Evolutionary conservation across 2,329 filamentous ascomycete species (phyloP), one percentile per base, ranked within the genome.

Genomic region (Alternaria infectoria): DNA sequence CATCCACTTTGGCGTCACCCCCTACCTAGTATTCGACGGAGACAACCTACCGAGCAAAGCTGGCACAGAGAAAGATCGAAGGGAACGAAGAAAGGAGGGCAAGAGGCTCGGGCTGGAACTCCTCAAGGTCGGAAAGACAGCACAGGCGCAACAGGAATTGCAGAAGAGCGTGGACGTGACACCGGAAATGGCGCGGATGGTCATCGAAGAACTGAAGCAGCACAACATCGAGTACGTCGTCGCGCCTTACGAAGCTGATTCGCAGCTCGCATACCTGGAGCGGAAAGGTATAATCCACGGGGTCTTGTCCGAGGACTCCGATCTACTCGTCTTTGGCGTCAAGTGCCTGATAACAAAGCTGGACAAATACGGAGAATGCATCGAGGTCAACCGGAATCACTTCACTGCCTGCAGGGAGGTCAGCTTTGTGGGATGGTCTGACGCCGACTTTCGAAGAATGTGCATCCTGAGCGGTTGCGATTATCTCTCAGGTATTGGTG

Each of bases 101-200:
- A 93, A 88, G 77, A 88, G 87, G 75, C 79, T 88, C 3, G 96
- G 94, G 1, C 81, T 95, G 62, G 93, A 96, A 74, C 83, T 97
- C 11, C 84, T 97, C 60, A 90, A 90, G 64, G 90, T 93, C 32
- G 95, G 96, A 26, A 94, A 95, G 77, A 85, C 87, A 2, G 86
- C 90, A 0, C 91, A 95, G 74, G 96, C 96, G 10, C 89, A 94
- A 61, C 84, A 90, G 49, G 93, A 98, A 79, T 87, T 98, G 60
- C 95, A 98, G 77, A 99, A 98, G 79, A 92, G 94, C 49, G 91
- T 98, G 64, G 96, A 99, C 79, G 90, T 99, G 40, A 98, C 96
- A 2, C 95, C 96, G 3, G 90, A 96, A 73, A 99, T 99, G 96
- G 96, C 96, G 8, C 89, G 92, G 7, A 87, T 92, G 69, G 83